Evolutionary conservation across 768 basidiomycete species (phyloP), one percentile per base, ranked within the genome.

Genomic region (Pleurotus salmoneostramineus): DNA sequence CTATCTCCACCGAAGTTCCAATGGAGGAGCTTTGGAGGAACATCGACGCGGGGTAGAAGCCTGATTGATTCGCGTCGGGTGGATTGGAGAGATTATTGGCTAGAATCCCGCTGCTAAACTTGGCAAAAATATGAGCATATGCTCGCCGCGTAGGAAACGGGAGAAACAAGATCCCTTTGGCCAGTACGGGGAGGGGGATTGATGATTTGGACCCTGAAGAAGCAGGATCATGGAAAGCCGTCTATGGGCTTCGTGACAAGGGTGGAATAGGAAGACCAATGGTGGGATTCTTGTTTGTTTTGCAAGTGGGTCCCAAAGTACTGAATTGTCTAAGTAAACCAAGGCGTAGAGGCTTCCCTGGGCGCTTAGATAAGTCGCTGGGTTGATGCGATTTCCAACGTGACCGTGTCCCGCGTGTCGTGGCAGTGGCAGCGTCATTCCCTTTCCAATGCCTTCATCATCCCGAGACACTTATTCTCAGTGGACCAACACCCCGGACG

Each of bases 401-500:
- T 7, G 6, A 45, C 12, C 44, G 44, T 45, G 44, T 6, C 44
- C 44, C n/a, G 37, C n/a, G 44, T 11, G 11, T 10, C 11, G 8
- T 45, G 37, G 5, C 27, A n/a, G 8, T 45, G 37, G 5, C 27
- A n/a, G 11, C 34, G 31, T n/a, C 47, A n/a, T 45, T 59, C 66
- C 63, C 62, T 60, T 37, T 55, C 60, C 64, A 65, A 79, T 81
- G 77, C 63, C 78, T 50, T 70, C 71, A 56, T 60, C 70, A 49
- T 63, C 68, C 42, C 50, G 68, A 52, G 69, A 73, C 61, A 71
- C 73, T 49, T 75, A 75, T 69, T 65, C 74, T 61, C 72, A 71
- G 63, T 93, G 92, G 91, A 70, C 74, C 54, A 64, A 68, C 46
- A 76, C 88, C 56, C 61, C 74, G 37, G 83, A 91, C 70, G 69